phyloP scores from a whole-genome alignment of 352 stramenopile species.

The Pythium utonaiense region DNA sequence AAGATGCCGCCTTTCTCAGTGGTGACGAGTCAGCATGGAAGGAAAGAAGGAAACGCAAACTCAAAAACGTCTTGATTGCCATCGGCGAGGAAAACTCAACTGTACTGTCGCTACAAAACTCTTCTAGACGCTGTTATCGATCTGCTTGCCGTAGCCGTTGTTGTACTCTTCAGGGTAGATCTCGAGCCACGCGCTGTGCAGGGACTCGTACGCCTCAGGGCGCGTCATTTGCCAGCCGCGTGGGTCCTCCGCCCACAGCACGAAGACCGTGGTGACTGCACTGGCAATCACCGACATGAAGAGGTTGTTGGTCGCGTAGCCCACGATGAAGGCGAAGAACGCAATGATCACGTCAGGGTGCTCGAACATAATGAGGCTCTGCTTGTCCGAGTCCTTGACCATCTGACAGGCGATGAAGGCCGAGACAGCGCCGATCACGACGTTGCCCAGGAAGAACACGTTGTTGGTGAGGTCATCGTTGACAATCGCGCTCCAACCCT shows the following conservation, averaged over 20 bases:
- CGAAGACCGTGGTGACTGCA: slow-evolving; percentile 80
- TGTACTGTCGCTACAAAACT: too few relatives aligned
- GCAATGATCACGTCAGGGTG: slow-evolving; percentile 62
- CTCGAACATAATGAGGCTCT: slow-evolving; percentile 53
- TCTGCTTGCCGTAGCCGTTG: slow-evolving; percentile 67
- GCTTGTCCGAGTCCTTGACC: slow-evolving; percentile 44
- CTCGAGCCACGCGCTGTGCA: slow-evolving; percentile 76
- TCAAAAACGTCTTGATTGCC: too few relatives aligned
- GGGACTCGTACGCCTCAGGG: slow-evolving; percentile 60
- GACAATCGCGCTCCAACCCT: slow-evolving; percentile 86
- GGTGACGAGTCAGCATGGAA: too few relatives aligned
- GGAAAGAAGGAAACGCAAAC: too few relatives aligned
- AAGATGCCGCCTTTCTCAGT: too few relatives aligned
- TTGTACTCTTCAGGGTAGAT: slow-evolving; percentile 86
- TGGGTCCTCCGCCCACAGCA: slow-evolving; percentile 82
- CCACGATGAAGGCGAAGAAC: slow-evolving; percentile 71
- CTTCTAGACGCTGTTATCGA: slow-evolving; percentile 24
- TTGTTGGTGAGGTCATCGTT: slow-evolving; percentile 87
- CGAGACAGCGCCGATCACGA: slow-evolving; percentile 68
- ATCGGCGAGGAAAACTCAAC: too few relatives aligned
- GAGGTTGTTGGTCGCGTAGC: slow-evolving; percentile 68
- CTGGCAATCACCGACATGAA: slow-evolving; percentile 75
- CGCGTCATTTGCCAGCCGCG: slow-evolving; percentile 69
- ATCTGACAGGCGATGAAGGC: slow-evolving; percentile 62
- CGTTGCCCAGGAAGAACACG: slow-evolving; percentile 79